Conservation (phyloP, 805 yeast species). For the Myxozyma monticola region DNA sequence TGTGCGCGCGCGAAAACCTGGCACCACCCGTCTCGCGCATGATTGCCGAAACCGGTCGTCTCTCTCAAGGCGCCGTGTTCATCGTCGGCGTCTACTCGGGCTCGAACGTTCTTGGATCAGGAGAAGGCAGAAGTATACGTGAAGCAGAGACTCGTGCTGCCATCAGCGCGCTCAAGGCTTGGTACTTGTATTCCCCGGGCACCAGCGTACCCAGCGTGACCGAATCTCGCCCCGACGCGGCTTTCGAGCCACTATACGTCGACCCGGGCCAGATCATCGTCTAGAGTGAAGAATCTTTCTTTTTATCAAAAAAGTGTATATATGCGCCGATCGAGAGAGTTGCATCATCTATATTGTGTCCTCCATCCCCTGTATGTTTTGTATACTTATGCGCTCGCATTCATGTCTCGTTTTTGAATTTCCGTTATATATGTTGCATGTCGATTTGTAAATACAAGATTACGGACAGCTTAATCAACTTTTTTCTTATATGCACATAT, state of each 20-base stretch:
- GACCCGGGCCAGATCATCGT: conserved; percentile 40
- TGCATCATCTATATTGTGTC: too few species aligned
- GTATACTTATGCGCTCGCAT: too few species aligned
- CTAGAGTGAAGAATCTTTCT: too few species aligned
- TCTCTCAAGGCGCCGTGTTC: conserved; percentile 76
- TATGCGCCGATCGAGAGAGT: too few species aligned
- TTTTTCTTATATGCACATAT: too few species aligned
- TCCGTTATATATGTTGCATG: too few species aligned
- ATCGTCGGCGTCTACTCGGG: conserved; percentile 93
- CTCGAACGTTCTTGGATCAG: conserved; percentile 81
- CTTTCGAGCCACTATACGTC: conserved; percentile 32
- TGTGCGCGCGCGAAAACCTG: conserved; percentile 74
- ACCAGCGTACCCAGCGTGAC: conserved; percentile 63
- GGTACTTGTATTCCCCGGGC: conserved; percentile 85
- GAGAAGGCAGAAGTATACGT: conserved; percentile 82
- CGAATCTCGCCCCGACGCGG: conserved; percentile 12
- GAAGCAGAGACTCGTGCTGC: conserved; percentile 94
- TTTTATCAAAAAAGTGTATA: too few species aligned
- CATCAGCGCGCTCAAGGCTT: conserved; percentile 83
- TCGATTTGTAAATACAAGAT: too few species aligned
- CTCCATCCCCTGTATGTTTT: too few species aligned
- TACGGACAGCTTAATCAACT: too few species aligned
- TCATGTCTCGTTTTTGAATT: too few species aligned
- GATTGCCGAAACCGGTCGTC: conserved; percentile 91
- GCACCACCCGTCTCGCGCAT: conserved; percentile 76